phyloP scores from a whole-genome alignment of 176 grass and related monocot genomes.

The Leersia perrieri region DNA sequence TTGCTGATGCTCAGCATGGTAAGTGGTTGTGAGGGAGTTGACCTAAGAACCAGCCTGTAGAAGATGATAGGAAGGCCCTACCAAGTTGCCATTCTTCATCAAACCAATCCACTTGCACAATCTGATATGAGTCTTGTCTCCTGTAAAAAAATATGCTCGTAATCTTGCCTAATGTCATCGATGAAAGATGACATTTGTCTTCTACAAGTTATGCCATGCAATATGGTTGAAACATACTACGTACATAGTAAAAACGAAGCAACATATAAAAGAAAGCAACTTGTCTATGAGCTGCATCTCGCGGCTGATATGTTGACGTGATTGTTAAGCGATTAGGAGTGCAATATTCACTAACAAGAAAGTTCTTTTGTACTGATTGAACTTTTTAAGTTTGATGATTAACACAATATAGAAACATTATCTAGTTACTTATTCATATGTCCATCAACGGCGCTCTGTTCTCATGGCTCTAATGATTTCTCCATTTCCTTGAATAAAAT shows the following conservation, averaged over 20 bases:
- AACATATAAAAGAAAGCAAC: slow-evolving; percentile 23
- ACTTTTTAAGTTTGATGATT: slow-evolving; percentile 24
- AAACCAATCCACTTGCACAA: slow-evolving; percentile 19
- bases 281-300: slow-evolving; percentile 15
- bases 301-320: slow-evolving; percentile 14
- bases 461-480: slow-evolving; percentile 39
- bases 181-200: slow-evolving; percentile 42
- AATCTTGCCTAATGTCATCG: neutral
- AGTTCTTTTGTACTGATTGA: slow-evolving; percentile 11
- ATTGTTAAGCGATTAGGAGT: neutral
- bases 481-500: slow-evolving; percentile 7
- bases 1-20: slow-evolving; percentile 21
- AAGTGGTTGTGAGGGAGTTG: slow-evolving; percentile 29
- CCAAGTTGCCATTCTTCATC: slow-evolving; percentile 34
- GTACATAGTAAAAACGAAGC: slow-evolving; percentile 13
- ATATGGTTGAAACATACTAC: slow-evolving; percentile 25
- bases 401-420: slow-evolving; percentile 23
- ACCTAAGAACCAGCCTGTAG: slow-evolving; percentile 5
- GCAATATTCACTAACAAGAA: slow-evolving; percentile 18
- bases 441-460: slow-evolving; percentile 37
- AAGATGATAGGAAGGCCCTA: neutral
- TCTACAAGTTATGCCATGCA: slow-evolving; percentile 11
- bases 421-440: slow-evolving; percentile 17
- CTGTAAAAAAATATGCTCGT: neutral
- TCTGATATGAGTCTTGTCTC: slow-evolving; percentile 21